Base-by-base conservation (phyloP, 164 flowering plant species). In the Aristolochia fimbriata region DNA sequence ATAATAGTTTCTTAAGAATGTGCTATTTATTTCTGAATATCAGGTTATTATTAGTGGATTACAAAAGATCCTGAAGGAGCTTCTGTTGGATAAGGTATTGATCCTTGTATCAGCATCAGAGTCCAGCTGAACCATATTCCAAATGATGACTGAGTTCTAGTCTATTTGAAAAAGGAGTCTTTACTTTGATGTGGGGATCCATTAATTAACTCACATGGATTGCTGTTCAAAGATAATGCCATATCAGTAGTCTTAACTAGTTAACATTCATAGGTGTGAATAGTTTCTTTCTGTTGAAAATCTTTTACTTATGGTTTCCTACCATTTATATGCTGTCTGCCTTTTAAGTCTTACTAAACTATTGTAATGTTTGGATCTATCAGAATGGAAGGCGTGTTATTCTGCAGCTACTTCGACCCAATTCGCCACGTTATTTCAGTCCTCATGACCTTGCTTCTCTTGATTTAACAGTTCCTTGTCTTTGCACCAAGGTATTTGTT, bases 351-450 rank as follows among this genome's bases (percentile, higher is more conserved):
- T 45, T 46, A 8, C 19, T 10, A 41, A 27, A 7, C 14, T 37
- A 37, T 53, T 43, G 5, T n/a, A 47, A 21, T 15, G 20, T 24
- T 62, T 64, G 47, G 46, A 25, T 51, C 58, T 62, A 70, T 55
- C 80, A 93, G 99, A 80, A 66, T 78, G 96, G 83, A 64, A 90
- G 89, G 70, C 86, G 83, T 37, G 76, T 76, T 8, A 27, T 93
- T 20, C 67, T 93, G 70, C 99, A 93, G 68, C 80, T 93, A 57
- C 96, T 93, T 61, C 87, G 83, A 80, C 99, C 99, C 52, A 71
- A 84, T 68, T 82, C 80, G 65, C 56, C 82, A 46, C 96, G 89
- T 55, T 93, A 86, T 78, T 66, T 86, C 65, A 81, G 76, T 74
- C 83, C 86, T 17, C 86, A 84, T 48, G 95, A 90, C 65, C 69